Evolutionary conservation across 192 early-diverging fungal genomes (phyloP).

Genomic region (Coemansia javaensis): DNA sequence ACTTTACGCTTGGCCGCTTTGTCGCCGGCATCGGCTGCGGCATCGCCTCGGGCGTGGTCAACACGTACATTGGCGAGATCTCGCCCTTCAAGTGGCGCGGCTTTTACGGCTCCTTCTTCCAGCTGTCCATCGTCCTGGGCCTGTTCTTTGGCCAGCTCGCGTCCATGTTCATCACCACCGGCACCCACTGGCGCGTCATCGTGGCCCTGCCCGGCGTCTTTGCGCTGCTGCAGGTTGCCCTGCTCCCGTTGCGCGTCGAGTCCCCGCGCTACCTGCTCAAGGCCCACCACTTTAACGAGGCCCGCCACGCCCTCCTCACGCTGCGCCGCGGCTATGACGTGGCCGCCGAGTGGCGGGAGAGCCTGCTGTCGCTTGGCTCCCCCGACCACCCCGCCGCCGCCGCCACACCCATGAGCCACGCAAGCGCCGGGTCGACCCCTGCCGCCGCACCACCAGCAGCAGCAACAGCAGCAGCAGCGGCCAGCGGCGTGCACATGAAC

Average conservation of each 20-base stretch:
- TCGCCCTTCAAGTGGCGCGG: slow-evolving; percentile 63
- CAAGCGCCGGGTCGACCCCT: too few relatives aligned
- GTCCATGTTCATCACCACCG: slow-evolving; percentile 46
- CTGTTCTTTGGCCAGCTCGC: slow-evolving; percentile 62
- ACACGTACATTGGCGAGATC: slow-evolving; percentile 70
- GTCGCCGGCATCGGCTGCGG: slow-evolving; percentile 68
- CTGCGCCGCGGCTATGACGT: slow-evolving; percentile 57
- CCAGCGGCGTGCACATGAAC: too few relatives aligned
- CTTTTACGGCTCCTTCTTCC: slow-evolving; percentile 65
- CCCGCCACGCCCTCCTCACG: slow-evolving; percentile 56
- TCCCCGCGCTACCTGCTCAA: slow-evolving; percentile 65
- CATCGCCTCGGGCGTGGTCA: slow-evolving; percentile 50
- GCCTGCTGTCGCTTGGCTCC: slow-evolving; percentile 32
- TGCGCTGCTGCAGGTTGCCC: slow-evolving; percentile 54
- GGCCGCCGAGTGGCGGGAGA: slow-evolving; percentile 56
- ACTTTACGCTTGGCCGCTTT: slow-evolving; percentile 69
- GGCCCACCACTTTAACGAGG: slow-evolving; percentile 55
- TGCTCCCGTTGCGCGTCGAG: slow-evolving; percentile 61
- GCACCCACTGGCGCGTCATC: slow-evolving; percentile 65
- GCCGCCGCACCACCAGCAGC: too few relatives aligned
- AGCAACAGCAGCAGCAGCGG: too few relatives aligned
- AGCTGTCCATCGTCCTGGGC: slow-evolving; percentile 68
- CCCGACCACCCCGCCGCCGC: too few relatives aligned
- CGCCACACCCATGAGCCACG: too few relatives aligned
- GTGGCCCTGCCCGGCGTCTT: slow-evolving; percentile 56